Conservation (phyloP, 352 stramenopile genomes). For the Globisporangium rhizosaccharum region DNA sequence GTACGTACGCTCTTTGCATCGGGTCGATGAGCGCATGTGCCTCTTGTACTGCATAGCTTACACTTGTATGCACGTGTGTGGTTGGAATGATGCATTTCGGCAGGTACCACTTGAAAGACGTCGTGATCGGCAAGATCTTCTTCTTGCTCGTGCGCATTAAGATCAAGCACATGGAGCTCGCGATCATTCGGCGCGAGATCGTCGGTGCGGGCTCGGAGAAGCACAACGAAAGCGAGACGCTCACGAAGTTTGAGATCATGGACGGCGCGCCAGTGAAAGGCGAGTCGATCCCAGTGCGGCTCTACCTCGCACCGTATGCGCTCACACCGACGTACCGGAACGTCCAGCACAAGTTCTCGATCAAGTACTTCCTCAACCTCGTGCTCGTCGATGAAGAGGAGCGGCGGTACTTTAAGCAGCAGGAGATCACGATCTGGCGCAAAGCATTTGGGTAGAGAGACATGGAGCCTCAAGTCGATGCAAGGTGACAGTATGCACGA, state of each 20-base stretch:
- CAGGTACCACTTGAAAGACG: constrained; percentile 91
- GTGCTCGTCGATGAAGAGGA: constrained; percentile 99
- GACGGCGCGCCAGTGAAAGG: constrained; percentile 96
- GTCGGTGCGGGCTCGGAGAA: constrained; percentile 72
- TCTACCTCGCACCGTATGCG: constrained; percentile 90
- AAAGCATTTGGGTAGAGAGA: constrained; percentile 32
- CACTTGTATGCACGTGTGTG: not conserved
- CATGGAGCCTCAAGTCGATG: too few relatives aligned
- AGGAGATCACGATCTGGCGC: constrained; percentile 97
- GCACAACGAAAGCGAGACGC: constrained; percentile 94
- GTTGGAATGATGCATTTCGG: not conserved
- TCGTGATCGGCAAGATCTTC: constrained; percentile 97
- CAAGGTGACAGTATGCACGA: not conserved
- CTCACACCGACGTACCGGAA: constrained; percentile 89
- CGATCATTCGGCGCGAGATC: constrained; percentile 94
- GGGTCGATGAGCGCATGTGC: too few relatives aligned
- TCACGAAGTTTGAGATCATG: constrained; percentile 99
- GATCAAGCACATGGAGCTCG: constrained; percentile 99
- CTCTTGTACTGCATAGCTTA: too few relatives aligned
- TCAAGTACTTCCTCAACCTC: constrained; percentile 98
- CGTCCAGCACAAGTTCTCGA: constrained; percentile 89
- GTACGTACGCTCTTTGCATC: constrained; percentile 38
- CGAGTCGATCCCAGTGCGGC: constrained; percentile 94
- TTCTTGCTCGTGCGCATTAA: constrained; percentile 98
- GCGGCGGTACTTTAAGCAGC: constrained; percentile 99